Evolutionary conservation across 2,329 filamentous ascomycete genomes (phyloP), one percentile per base, ranked within the genome.

Genomic region (Pyrenophora graminea): DNA sequence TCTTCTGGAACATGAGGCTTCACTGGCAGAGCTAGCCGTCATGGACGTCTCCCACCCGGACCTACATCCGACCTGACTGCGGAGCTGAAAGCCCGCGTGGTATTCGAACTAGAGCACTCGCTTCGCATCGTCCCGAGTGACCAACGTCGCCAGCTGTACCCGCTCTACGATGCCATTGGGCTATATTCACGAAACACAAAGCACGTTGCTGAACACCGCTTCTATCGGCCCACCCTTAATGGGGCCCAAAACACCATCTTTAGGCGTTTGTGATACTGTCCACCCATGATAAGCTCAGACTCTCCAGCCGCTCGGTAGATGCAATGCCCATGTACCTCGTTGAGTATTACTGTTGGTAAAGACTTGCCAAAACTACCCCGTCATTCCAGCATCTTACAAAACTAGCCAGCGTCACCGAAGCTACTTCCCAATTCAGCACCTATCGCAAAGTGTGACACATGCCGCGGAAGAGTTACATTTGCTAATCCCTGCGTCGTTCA

Each of bases 61-160:
- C 69, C 61, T 63, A 51, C 60, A 61, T 62, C 64, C 66, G 66
- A 66, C 43, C 44, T 42, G 33, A 54, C 53, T 61, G 58, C 58
- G 56, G 60, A 59, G 48, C 49, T 51, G 52, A 57, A 45, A 48
- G 51, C 58, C 56, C 58, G 51, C 48, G 53, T 57, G 34, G 39
- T 53, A 55, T 56, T 53, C 45, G 48, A 57, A 41, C 49, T 58
- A 48, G 51, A 55, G 45, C 52, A 43, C 51, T 59, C 57, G 58
- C 48, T 56, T 59, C 61, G 56, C 50, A 48, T 54, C 45, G 41
- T 59, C 48, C 44, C 41, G 42, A 33, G 51, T 40, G 40, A 49
- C 39, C 37, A 42, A 39, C 40, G 45, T 48, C 43, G 48, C 48
- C 39, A 55, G 39, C 38, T 41, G 47, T 33, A 53, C 38, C 46